These are phyloP conservation scores for Massariosphaeria phaeospora DNA, from an alignment of 495 filamentous ascomycete species.

Conservation along the genomic window DNA sequence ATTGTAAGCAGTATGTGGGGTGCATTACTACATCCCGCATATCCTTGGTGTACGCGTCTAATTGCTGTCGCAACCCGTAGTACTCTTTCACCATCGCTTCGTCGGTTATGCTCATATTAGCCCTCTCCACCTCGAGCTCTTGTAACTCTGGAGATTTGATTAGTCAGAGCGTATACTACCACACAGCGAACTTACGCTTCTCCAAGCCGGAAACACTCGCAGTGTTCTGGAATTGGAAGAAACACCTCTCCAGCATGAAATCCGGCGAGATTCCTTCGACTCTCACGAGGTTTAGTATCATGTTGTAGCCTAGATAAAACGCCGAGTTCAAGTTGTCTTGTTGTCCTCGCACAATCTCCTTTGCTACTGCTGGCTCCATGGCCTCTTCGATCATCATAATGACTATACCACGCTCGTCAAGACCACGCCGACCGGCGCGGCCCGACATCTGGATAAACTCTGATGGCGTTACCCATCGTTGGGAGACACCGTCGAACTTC, in stretches of 20 bases:
- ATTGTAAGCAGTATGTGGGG: slow-evolving; percentile 75
- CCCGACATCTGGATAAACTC: slow-evolving; percentile 99
- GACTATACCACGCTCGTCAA: slow-evolving; percentile 96
- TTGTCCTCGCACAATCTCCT: slow-evolving; percentile 90
- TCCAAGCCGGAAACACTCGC: slow-evolving; percentile 77
- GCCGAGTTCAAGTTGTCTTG: slow-evolving; percentile 96
- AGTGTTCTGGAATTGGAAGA: slow-evolving; percentile 96
- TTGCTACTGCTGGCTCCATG: slow-evolving; percentile 90
- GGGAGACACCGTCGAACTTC: slow-evolving; percentile 83
- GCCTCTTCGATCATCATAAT: slow-evolving; percentile 99
- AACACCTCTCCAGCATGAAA: slow-evolving; percentile 93
- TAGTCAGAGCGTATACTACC: slow-evolving; percentile 22
- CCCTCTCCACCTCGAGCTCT: slow-evolving; percentile 65
- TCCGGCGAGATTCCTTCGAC: slow-evolving; percentile 95
- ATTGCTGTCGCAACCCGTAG: slow-evolving; percentile 74
- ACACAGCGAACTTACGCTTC: slow-evolving; percentile 45
- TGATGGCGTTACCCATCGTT: slow-evolving; percentile 83
- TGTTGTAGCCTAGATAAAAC: slow-evolving; percentile 98
- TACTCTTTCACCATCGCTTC: slow-evolving; percentile 88
- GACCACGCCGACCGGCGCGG: slow-evolving; percentile 88
- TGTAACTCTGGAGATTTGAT: slow-evolving; percentile 54
- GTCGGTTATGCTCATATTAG: slow-evolving; percentile 70
- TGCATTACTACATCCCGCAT: slow-evolving; percentile 85
- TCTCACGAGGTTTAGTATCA: slow-evolving; percentile 92
- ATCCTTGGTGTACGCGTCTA: slow-evolving; percentile 75